Base-by-base conservation (phyloP, 1,284 basidiomycete species). In the Quambalaria eucalypti region DNA sequence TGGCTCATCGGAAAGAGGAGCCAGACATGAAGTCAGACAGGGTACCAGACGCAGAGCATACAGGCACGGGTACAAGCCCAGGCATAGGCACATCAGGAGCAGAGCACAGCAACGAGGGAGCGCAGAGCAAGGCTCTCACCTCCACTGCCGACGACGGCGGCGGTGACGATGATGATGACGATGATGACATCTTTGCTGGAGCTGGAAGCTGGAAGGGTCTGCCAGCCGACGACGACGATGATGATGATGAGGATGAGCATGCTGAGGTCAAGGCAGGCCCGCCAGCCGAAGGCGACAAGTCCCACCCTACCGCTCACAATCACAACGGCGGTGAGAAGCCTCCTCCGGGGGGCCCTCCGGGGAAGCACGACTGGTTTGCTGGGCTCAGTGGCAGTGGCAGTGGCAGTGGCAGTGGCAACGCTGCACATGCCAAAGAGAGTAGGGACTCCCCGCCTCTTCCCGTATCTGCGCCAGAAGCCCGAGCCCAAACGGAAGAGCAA, bases 201-300 rank as follows among this genome's bases (percentile, higher is more conserved):
- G 88, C 83, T 1, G 89, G 86, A 7, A 87, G 89, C 40, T 95
- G 93, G 74, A 80, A 84, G 51, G 88, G 86, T 48, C 70, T 82
- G 6, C 56, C 53, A 2, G 66, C 62, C 28, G 84, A 81, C 36
- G 83, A 83, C 21, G 82, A 83, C 14, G 81, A 80, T 12, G 65
- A 61, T 1, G 65, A 59, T 9, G 64, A 62, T n/a, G 71, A 67
- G 12, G 69, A 5, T 39, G 3, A 5, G n/a, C n/a, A n/a, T n/a
- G n/a, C n/a, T n/a, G 66, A 40, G 31, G 9, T 16, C 9, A 33
- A 33, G 9, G 31, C 31, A 8, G 9, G 31, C 31, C 9, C 62
- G 60, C 9, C 64, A 63, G 14, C 58, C 64, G 1, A 69, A 71
- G n/a, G 7, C 46, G 46, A 23, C 25, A 8, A 8, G 28, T 7